Evolutionary conservation across 2,329 filamentous ascomycete species (phyloP), one percentile per base, ranked within the genome.

Genomic region (Myriosclerotinia curreyana): DNA sequence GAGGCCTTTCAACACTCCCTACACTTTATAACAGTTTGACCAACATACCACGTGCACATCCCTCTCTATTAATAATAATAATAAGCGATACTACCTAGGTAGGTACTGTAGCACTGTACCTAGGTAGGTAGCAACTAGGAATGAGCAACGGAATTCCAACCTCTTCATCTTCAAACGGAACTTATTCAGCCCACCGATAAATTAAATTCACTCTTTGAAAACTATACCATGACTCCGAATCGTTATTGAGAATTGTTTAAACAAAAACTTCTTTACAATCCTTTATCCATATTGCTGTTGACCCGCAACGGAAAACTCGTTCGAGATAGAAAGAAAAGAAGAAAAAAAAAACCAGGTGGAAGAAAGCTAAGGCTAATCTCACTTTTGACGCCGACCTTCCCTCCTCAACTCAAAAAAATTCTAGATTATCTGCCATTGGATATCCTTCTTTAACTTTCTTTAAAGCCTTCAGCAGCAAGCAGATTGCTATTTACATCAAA

Each of bases 341-440:
- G 50, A 58, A 54, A 63, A 63, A 59, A 62, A 63, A 44, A 36
- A n/a, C 40, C 54, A 46, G 50, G 38, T 54, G 48, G 49, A 54
- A 50, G 36, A 48, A 49, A 64, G 58, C 63, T 52, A 50, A 63
- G 58, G 48, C 42, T 31, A 55, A 55, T 62, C 56, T 62, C 63
- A 49, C 58, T 55, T 44, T 67, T 68, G 64, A 68, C 67, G 65
- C 68, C 67, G 64, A 55, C 60, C 59, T 56, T 62, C 38, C 48
- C 53, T 64, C 49, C 56, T 58, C 14, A 54, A 54, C 60, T 48
- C 31, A 25, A 61, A 42, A 53, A 61, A 49, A 28, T 55, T 60
- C 42, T 31, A n/a, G 36, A 22, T n/a, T 44, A 59, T 46, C 54
- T 48, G 12, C 52, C 42, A 59, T 42, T 61, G 12, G 20, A 25